A percentile compares a stretch with the other conserved stretches of the same genome.
These are phyloP conservation scores for Leishmania aethiopica DNA, from an alignment of 208 protist species.

Conservation along the genomic window DNA sequence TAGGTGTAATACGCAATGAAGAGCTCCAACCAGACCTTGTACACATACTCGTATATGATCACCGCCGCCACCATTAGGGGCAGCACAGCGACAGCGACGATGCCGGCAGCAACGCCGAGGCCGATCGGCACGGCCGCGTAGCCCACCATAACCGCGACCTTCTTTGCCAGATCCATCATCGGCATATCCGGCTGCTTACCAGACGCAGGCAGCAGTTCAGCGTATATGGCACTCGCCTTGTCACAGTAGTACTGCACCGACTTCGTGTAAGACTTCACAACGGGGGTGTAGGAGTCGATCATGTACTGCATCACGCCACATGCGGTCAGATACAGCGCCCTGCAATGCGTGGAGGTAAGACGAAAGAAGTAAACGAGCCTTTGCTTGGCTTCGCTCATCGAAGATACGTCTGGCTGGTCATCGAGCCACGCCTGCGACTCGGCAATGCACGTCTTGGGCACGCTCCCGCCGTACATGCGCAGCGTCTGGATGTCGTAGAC, in stretches of 20 bases:
- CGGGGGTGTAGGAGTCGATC: conserved; percentile 29
- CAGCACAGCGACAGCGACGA: conserved; percentile 34
- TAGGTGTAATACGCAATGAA: conserved; percentile 73
- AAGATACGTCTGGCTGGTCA: neutral
- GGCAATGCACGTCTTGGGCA: conserved; percentile 52
- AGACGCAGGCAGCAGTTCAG: conserved; percentile 15
- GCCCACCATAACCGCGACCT: conserved; percentile 16
- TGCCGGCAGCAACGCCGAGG: conserved; percentile 19
- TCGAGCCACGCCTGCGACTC: conserved; percentile 32
- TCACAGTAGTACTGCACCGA: conserved; percentile 14
- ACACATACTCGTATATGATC: conserved; percentile 46
- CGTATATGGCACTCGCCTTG: conserved; percentile 26
- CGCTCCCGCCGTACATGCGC: conserved; percentile 32
- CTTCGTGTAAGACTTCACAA: conserved; percentile 3
- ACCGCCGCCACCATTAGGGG: conserved; percentile 45
- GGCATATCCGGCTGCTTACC: conserved; percentile 18
- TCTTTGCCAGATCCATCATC: conserved; percentile 22
- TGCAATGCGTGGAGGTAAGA: conserved; percentile 26
- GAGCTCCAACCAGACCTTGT: conserved; percentile 63
- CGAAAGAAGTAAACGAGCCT: conserved; percentile 29
- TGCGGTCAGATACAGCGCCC: conserved; percentile 24
- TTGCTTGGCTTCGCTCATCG: conserved; percentile 23
- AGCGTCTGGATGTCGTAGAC: conserved; percentile 33
- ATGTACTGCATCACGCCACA: conserved; percentile 37
- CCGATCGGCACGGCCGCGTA: conserved; percentile 44